Evolutionary conservation across 139 green algal genomes (phyloP), one percentile per base, ranked within the genome.

Genomic region (Nannochloris sp.): DNA sequence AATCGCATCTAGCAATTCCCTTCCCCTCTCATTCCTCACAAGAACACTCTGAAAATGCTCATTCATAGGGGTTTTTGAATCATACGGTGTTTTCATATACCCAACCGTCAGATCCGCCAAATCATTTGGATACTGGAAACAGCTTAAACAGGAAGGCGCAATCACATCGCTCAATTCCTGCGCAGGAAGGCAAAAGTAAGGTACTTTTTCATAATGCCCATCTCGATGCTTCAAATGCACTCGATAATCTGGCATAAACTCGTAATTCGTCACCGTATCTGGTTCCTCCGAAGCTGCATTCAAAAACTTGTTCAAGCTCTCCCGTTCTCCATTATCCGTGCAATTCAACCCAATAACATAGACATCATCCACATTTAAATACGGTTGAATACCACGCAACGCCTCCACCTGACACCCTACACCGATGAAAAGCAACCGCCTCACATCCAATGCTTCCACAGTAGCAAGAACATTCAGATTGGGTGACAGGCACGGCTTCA

Each of bases 71-170:
- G 24, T 62, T 25, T 40, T 69, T 12, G 78, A 50, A 74, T 91
- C 29, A 11, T 18, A 94, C 1, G 88, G 88, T 37, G 94, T 86
- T 4, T 88, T 90, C 91, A 97, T 97, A 84, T 97, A 98, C 3
- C 92, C 92, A 4, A 97, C 86, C 64, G 79, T 87, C 44, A 97
- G 51, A 76, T 98, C 92, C 31, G 92, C 90, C 21, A 93, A 80
- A 10, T 70, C 83, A 68, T 98, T 98, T 48, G 84, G 58, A 76
- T 98, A 98, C 83, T 98, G 92, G 58, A 98, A 98, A 81, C 92
- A 98, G 27, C 64, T 85, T 74, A 94, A 95, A 77, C 89, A 97
- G 23, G 85, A 94, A 19, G 84, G 84, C 7, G 89, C 89, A 57
- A 97, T 97, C 63, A 97, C 91, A 58, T 95, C 87, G 40, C 85